Evolutionary conservation across 768 basidiomycete genomes (phyloP).

Genomic region (Lyophyllum shimeji): DNA sequence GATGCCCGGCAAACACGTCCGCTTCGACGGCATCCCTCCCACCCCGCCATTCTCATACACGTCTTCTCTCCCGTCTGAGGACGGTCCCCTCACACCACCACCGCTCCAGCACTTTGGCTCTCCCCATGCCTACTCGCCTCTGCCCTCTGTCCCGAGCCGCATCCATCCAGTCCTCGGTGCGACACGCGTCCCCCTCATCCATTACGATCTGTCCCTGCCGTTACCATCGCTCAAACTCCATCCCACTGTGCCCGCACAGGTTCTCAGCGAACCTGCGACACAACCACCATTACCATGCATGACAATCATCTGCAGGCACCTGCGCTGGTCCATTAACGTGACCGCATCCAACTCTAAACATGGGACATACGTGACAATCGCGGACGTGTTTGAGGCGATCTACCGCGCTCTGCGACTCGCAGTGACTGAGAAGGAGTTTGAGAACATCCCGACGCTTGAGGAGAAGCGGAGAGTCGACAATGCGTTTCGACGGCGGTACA

Average conservation of each 20-base stretch:
- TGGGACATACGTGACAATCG: slow-evolving; percentile 30
- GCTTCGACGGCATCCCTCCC: slow-evolving; percentile 20
- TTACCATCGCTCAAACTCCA: slow-evolving; percentile 5
- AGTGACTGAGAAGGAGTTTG: slow-evolving; percentile 41
- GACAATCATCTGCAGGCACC: slow-evolving; percentile 26
- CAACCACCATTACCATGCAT: slow-evolving; percentile 31
- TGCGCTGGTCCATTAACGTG: slow-evolving; percentile 37
- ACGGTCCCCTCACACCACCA: slow-evolving; percentile 16
- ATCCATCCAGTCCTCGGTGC: slow-evolving; percentile 16
- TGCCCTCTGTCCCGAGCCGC: slow-evolving; percentile 12
- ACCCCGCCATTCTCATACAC: slow-evolving; percentile 15
- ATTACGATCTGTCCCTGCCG: slow-evolving; percentile 16
- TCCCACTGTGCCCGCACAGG: slow-evolving; percentile 21
- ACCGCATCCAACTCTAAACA: slow-evolving; percentile 17
- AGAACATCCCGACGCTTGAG: slow-evolving; percentile 27
- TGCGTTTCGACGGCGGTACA: slow-evolving; percentile 43
- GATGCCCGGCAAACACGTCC: slow-evolving; percentile 31
- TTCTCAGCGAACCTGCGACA: slow-evolving; percentile 32
- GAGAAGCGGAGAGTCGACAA: slow-evolving; percentile 32
- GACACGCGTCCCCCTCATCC: slow-evolving; percentile 2
- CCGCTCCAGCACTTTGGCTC: slow-evolving; percentile 15
- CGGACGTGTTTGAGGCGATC: slow-evolving; percentile 48
- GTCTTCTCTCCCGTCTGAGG: slow-evolving; percentile 19
- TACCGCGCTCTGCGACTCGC: slow-evolving; percentile 41
- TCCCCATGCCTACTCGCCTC: slow-evolving; percentile 13